Base-by-base conservation (phyloP, 2,329 filamentous ascomycete genomes). In the Fusarium pseudocircinatum region DNA sequence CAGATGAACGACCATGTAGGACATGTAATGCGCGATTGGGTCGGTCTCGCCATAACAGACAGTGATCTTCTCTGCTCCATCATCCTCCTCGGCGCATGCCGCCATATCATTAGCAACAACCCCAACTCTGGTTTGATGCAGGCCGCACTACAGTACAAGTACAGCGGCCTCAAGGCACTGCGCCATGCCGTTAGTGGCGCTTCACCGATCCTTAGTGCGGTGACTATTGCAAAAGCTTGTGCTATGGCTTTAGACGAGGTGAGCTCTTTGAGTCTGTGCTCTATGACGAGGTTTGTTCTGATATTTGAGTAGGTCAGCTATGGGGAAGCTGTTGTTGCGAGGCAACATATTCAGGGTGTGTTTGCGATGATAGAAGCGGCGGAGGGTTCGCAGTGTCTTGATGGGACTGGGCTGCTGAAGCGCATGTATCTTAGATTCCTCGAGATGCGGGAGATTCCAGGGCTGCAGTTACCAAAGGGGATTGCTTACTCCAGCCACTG, bases 221-320 rank as follows among this genome's bases (percentile, higher is more conserved):
- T 53, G 8, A 26, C n/a, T 15, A 53, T 53, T 28, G 39, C 12
- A 1, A 30, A 46, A 28, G 47, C 67, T 34, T 36, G 68, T 28
- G 65, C 67, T 7, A 22, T 70, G 28, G 67, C 50, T 14, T 46
- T 69, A 14, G 60, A 70, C 10, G 60, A 69, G 54, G 67, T 36
- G 10, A 28, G n/a, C n/a, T n/a, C n/a, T n/a, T n/a, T n/a, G n/a
- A n/a, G n/a, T n/a, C n/a, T n/a, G n/a, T n/a, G n/a, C n/a, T n/a
- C n/a, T n/a, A n/a, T n/a, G n/a, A n/a, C n/a, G n/a, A n/a, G n/a
- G 26, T 34, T 40, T 36, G 2, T 1, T 8, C n/a, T 47, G 4
- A 59, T 28, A 4, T 30, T 3, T 26, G 10, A 15, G 18, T 20
- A 18, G 47, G 30, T 50, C 20, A 34, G 2, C 12, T 50, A 14